These are phyloP conservation scores for Pythium scleroteichum DNA, from an alignment of 352 stramenopile genomes.

Conservation along the genomic window DNA sequence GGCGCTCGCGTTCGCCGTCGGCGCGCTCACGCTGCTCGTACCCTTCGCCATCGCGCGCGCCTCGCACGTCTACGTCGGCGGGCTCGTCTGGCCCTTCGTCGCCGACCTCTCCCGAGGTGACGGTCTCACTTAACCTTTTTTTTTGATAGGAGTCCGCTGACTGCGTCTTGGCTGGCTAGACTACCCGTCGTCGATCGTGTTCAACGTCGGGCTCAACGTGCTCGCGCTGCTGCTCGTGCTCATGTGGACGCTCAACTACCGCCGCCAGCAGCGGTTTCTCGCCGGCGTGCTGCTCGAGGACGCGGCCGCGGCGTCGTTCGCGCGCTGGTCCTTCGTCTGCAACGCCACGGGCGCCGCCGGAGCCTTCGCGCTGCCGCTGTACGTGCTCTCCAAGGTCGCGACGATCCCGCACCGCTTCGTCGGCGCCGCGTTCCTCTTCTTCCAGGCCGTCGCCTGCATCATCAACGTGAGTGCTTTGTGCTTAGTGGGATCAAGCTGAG, in stretches of 20 bases:
- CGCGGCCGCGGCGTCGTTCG: slow-evolving; percentile 27
- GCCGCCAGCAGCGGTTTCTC: slow-evolving; percentile 52
- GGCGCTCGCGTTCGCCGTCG: slow-evolving; percentile 20
- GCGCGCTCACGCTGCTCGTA: slow-evolving; percentile 18
- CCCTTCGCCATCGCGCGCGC: slow-evolving; percentile 14
- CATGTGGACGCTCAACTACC: slow-evolving; percentile 61
- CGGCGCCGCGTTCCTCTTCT: slow-evolving; percentile 49
- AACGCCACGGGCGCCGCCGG: slow-evolving; percentile 41
- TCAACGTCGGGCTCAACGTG: slow-evolving; percentile 49
- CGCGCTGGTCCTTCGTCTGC: slow-evolving; percentile 41
- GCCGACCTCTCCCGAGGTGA: slow-evolving; percentile 54
- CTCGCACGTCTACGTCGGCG: slow-evolving; percentile 41
- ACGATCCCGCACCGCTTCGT: slow-evolving; percentile 42
- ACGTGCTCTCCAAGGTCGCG: slow-evolving; percentile 38
- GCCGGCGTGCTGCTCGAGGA: slow-evolving; percentile 38
- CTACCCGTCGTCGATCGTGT: slow-evolving; percentile 46
- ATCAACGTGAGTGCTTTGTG: slow-evolving; percentile 47
- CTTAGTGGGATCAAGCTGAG: no score
- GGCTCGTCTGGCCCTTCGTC: slow-evolving; percentile 56
- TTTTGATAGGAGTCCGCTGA: no score
- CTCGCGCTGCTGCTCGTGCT: slow-evolving; percentile 48
- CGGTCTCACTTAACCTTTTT: background rate
- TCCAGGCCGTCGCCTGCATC: slow-evolving; percentile 53
- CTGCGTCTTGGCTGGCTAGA: no score
- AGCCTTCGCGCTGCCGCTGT: slow-evolving; percentile 43